Base-by-base conservation (phyloP, 2,329 filamentous ascomycete genomes). In the Aspergillus uvarum region DNA sequence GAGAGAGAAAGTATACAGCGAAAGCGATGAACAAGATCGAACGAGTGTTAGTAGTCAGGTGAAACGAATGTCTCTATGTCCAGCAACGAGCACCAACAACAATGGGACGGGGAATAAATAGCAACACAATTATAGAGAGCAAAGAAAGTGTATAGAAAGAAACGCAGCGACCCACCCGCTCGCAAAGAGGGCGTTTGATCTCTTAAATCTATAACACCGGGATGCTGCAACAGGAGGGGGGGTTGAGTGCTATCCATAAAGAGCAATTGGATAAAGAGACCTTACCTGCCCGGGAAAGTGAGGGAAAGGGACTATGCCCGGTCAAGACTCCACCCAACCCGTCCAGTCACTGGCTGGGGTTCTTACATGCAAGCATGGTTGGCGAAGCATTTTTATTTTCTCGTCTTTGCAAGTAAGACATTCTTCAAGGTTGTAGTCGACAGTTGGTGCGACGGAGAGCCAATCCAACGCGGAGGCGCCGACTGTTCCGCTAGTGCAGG, bases 41-140 rank as follows among this genome's bases (percentile, higher is more conserved):
- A 68, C 56, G 69, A 73, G 62, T 68, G 69, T 70, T 72, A 70
- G 72, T 68, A 69, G 32, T 52, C 24, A 44, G 16, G 5, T 44
- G 16, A 63, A 66, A 68, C 66, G 54, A 57, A 31, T 14, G 49
- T 38, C 47, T 44, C 48, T 12, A 12, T 56, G 38, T 32, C 47
- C 31, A 12, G 31, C 32, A 44, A 59, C 24, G 38, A 48, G 12
- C 47, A 60, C 49, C 51, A 58, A 57, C 56, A 56, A 47, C 60
- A 51, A 42, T 52, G 44, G 29, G 53, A 31, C 8, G 26, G 32
- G 32, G 24, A 54, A 53, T 52, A 50, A 57, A 60, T 51, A 49
- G 22, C n/a, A 53, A 26, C 8, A 38, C 16, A 44, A 53, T 16
- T 26, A 19, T 44, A 42, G 14, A 26, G 51, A 19, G 38, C 38